phyloP scores from a whole-genome alignment of 2,329 filamentous ascomycete species.

The Polychaeton citri region DNA sequence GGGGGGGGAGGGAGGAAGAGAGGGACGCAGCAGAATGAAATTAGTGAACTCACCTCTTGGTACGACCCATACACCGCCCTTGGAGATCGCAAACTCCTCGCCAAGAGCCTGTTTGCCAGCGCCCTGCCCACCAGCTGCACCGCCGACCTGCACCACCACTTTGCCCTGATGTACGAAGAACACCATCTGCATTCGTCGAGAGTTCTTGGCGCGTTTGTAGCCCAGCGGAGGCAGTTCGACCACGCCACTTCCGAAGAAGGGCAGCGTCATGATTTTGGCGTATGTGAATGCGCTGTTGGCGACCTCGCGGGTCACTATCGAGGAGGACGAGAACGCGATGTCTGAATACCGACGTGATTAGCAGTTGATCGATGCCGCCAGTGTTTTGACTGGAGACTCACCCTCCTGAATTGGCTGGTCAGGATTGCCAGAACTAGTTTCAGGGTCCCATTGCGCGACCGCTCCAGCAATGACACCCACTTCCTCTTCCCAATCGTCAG shows the following conservation, averaged over 20 bases:
- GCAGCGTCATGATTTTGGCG: conserved; percentile 70
- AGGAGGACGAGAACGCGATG: conserved; percentile 44
- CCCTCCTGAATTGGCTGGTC: conserved; percentile 29
- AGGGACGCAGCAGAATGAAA: conserved; percentile 4
- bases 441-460: conserved; percentile 42
- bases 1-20: neutral
- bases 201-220: conserved; percentile 82
- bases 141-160: conserved; percentile 60
- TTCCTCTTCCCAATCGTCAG: conserved; percentile 59
- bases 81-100: conserved; percentile 66
- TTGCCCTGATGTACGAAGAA: conserved; percentile 82
- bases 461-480: conserved; percentile 51
- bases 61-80: conserved; percentile 86
- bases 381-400: conserved; percentile 12
- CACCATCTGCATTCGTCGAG: conserved; percentile 89
- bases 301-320: conserved; percentile 45
- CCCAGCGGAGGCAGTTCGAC: conserved; percentile 76
- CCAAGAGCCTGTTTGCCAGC: conserved; percentile 30
- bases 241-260: conserved; percentile 80
- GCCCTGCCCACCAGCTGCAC: conserved; percentile 1
- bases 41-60: conserved; percentile 60
- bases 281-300: conserved; percentile 66
- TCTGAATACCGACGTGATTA: conserved; percentile 26
- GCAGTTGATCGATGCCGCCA: no score
- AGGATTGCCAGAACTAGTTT: conserved; percentile 11